Evolutionary conservation across 2,329 filamentous ascomycete genomes (phyloP), one percentile per base, ranked within the genome.

Genomic region (Alternaria atra): DNA sequence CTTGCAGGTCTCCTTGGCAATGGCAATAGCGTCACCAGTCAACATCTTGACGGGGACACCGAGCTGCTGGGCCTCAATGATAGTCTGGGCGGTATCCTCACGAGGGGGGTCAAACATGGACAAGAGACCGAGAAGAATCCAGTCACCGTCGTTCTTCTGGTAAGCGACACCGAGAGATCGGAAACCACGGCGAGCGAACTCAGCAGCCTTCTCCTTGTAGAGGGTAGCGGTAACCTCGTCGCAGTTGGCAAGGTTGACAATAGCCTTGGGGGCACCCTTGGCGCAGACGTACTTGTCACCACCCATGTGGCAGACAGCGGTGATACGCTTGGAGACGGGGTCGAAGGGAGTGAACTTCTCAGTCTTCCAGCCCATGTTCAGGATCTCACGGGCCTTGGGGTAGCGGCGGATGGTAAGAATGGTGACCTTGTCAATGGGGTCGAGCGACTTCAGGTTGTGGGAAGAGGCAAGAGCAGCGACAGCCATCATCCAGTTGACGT

Each of bases 401-500:
- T 91, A 92, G 66, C 89, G 86, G 80, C 91, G 90, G 72, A 92
- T 86, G 55, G 90, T 91, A 60, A 92, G 84, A 71, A 92, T 90
- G 56, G 89, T 92, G 72, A 92, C 88, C 83, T 92, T 92, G 83
- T 92, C 90, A 73, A 92, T 92, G 63, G 90, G 90, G 76, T 92
- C 90, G 64, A 92, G 86, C 63, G 90, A 90, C 82, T 91, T 90
- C 81, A 91, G 84, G 82, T 92, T 92, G 84, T 92, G 90, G 64
- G 90, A 92, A 53, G 90, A 92, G 59, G 90, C 90, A 57, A 92
- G 86, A 63, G 90, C 90, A 61, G 90, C 90, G 62, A 91, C 90
- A 66, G 90, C 90, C 90, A 92, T 92, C 90, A 92, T 92, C 90
- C 90, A 92, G 84, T 92, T 90, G 79, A 92, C 87, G 80, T 92